These are phyloP conservation scores for Alternaria ethzedia DNA, from an alignment of 2,329 filamentous ascomycete genomes.

Conservation along the genomic window DNA sequence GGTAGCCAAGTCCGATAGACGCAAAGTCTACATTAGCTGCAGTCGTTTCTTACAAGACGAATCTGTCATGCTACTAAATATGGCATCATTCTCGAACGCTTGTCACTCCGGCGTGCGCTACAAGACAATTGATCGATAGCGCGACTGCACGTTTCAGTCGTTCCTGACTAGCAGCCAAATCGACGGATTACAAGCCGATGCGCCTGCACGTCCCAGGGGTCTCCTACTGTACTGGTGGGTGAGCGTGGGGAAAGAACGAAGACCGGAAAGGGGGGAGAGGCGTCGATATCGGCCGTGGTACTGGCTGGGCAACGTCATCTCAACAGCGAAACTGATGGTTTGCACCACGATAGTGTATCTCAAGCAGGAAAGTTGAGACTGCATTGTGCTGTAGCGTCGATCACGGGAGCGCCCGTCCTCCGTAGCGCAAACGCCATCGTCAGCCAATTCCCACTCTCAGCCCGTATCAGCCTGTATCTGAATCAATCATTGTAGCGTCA, in stretches of 20 bases:
- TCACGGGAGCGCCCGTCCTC: conserved; percentile 26
- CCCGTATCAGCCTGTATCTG: conserved; percentile 1
- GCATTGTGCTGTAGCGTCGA: conserved; percentile 12
- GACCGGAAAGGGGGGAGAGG: not conserved
- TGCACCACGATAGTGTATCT: not conserved
- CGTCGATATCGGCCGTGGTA: not conserved
- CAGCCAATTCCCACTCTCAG: not conserved
- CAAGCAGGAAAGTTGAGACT: not conserved
- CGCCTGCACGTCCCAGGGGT: not conserved
- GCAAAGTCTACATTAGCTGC: not conserved
- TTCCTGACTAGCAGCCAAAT: conserved; percentile 1
- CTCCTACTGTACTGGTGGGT: not conserved
- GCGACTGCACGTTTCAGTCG: conserved; percentile 3
- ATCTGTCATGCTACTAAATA: conserved; percentile 8
- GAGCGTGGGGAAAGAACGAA: not conserved
- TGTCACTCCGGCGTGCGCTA: not conserved
- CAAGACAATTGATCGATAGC: not conserved
- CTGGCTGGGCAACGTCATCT: not conserved
- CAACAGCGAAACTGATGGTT: not conserved
- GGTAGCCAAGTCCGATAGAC: not conserved
- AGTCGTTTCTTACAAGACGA: not conserved
- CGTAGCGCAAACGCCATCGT: conserved; percentile 10
- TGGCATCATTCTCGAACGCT: not conserved
- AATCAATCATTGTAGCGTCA: not conserved
- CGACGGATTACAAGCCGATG: not conserved